phyloP scores from a whole-genome alignment of 2,329 filamentous ascomycete species.

The Pezicula neosporulosa region DNA sequence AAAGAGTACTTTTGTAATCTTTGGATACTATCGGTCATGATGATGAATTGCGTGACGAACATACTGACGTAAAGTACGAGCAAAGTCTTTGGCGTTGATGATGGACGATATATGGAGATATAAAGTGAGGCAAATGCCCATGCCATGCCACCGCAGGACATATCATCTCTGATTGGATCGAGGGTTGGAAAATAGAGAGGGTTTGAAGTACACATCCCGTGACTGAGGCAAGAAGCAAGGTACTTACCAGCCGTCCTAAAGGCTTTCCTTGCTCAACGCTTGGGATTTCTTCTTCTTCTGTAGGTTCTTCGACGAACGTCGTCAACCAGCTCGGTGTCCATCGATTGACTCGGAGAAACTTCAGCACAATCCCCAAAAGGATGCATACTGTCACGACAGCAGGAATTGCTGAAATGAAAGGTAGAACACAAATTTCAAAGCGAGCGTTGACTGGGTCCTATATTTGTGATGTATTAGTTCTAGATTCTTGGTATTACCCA shows the following conservation, averaged over 20 bases:
- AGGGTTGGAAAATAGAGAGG: constrained; percentile 27
- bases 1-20: too few relatives aligned
- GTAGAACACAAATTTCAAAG: constrained; percentile 22
- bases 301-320: constrained; percentile 45
- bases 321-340: constrained; percentile 43
- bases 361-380: constrained; percentile 21
- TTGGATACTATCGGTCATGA: constrained; percentile 28
- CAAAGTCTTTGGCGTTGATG: constrained; percentile 19
- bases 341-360: constrained; percentile 23
- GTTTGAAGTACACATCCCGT: constrained; percentile 32
- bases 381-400: constrained; percentile 25
- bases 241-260: constrained; percentile 27
- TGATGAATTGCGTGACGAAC: constrained; percentile 19
- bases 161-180: constrained; percentile 35
- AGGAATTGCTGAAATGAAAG: constrained; percentile 23
- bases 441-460: constrained; percentile 25
- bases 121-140: constrained; percentile 21
- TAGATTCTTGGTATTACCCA: background rate
- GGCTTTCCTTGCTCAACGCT: constrained; percentile 20
- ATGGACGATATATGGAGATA: constrained; percentile 17
- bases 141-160: constrained; percentile 21
- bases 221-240: constrained; percentile 34
- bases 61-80: constrained; percentile 15
- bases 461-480: background rate
- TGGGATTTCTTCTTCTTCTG: constrained; percentile 27